These are phyloP conservation scores for Cystobasidium tubakii DNA, from an alignment of 768 basidiomycete species.

Conservation along the genomic window DNA sequence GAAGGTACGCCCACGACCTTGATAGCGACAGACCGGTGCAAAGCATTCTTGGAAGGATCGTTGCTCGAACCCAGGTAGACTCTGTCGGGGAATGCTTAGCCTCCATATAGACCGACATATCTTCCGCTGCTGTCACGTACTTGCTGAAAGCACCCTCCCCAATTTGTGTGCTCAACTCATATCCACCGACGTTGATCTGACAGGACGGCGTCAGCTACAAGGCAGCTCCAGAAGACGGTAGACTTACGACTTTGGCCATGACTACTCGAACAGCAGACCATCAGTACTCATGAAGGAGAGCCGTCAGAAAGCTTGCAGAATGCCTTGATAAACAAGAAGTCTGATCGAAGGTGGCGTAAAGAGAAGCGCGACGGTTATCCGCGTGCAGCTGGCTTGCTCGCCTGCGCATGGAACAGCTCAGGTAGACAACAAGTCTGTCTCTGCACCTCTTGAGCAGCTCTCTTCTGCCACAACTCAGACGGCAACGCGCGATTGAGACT, in stretches of 20 bases:
- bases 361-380: not conserved
- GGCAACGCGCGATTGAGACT: too few species aligned
- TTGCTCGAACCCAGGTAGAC: conserved; percentile 41
- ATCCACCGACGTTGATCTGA: conserved; percentile 30
- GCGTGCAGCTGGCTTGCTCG: not conserved
- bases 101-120: not conserved
- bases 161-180: conserved; percentile 5
- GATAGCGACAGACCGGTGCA: conserved; percentile 41
- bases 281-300: not conserved
- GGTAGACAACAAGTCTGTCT: too few species aligned
- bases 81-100: conserved; percentile 3
- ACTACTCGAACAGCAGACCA: not conserved
- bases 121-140: not conserved
- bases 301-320: not conserved
- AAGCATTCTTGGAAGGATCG: conserved; percentile 10
- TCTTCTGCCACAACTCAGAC: too few species aligned
- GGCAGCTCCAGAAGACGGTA: not conserved
- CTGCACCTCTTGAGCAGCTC: too few species aligned
- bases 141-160: conserved; percentile 39
- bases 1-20: conserved; percentile 41
- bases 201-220: not conserved
- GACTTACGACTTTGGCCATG: conserved; percentile 10
- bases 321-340: not conserved
- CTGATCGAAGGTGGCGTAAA: not conserved
- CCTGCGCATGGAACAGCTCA: too few species aligned